phyloP scores from a whole-genome alignment of 1,284 basidiomycete species.

The Pseudozyma hubeiensis region DNA sequence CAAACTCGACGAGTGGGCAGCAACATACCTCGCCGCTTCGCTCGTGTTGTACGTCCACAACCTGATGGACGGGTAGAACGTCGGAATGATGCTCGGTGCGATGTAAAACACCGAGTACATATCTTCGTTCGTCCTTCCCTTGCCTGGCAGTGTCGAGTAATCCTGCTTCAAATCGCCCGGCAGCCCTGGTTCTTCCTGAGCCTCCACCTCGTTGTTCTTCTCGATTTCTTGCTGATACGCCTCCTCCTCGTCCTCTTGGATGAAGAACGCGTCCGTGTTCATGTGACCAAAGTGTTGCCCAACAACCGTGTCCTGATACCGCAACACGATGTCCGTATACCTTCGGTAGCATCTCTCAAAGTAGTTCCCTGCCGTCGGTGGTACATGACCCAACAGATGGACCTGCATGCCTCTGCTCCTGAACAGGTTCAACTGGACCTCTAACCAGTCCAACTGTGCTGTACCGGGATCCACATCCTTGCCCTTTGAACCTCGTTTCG shows the following conservation, averaged over 20 bases:
- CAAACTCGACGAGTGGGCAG: neutral
- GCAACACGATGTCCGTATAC: constrained; percentile 83
- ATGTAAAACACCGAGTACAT: constrained; percentile 60
- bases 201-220: neutral
- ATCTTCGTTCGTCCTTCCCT: constrained; percentile 56
- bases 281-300: constrained; percentile 85
- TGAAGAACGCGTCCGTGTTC: constrained; percentile 69
- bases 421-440: constrained; percentile 82
- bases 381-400: constrained; percentile 74
- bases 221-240: constrained; percentile 8
- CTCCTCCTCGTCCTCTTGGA: constrained; percentile 62
- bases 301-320: constrained; percentile 89
- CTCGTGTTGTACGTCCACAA: constrained; percentile 74
- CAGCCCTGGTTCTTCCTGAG: constrained; percentile 22
- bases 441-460: constrained; percentile 80
- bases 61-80: constrained; percentile 84
- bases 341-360: constrained; percentile 82
- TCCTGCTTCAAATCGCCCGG: constrained; percentile 63
- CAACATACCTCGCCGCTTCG: constrained; percentile 16
- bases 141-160: constrained; percentile 58
- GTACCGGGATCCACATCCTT: constrained; percentile 55
- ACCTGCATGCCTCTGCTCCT: constrained; percentile 81
- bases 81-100: constrained; percentile 78
- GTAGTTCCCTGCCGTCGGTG: constrained; percentile 83
- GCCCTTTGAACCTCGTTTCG: constrained; percentile 21